phyloP scores from a whole-genome alignment of 108 stramenopile species.

The Skeletonema tropicum region DNA sequence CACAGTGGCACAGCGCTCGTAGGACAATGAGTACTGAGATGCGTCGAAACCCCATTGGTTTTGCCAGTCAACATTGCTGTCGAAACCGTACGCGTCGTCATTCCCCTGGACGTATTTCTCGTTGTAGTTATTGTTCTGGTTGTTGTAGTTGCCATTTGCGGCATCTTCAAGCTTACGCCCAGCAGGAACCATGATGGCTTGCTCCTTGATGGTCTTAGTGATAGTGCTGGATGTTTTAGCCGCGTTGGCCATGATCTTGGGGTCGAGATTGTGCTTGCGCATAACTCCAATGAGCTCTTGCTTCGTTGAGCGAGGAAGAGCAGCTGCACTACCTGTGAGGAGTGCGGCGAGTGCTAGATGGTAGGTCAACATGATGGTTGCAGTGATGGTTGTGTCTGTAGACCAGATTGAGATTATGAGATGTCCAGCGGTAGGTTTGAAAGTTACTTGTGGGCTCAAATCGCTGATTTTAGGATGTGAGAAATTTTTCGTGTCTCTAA shows the following conservation, averaged over 20 bases:
- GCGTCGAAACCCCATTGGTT: conserved; percentile 62
- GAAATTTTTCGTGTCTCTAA: no score
- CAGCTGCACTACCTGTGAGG: not conserved
- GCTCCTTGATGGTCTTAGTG: not conserved
- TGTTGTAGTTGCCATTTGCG: not conserved
- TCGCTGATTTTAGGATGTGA: no score
- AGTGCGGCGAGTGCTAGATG: not conserved
- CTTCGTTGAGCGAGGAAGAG: not conserved
- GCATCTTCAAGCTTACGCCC: conserved; percentile 10
- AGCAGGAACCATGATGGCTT: not conserved
- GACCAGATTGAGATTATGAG: no score
- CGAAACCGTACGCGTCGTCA: conserved; percentile 26
- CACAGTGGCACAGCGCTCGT: conserved; percentile 76
- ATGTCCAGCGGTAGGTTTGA: not conserved
- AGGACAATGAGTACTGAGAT: conserved; percentile 72
- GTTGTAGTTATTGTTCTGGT: not conserved
- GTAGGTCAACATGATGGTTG: not conserved
- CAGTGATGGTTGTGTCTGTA: no score
- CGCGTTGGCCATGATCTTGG: not conserved
- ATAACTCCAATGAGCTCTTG: not conserved
- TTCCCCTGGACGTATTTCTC: conserved; percentile 8
- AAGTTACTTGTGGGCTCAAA: no score
- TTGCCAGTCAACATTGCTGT: conserved; percentile 8
- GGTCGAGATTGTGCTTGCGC: not conserved
- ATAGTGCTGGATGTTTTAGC: not conserved